These are phyloP conservation scores for Articulospora tetracladia DNA, from an alignment of 495 filamentous ascomycete genomes.

Conservation along the genomic window DNA sequence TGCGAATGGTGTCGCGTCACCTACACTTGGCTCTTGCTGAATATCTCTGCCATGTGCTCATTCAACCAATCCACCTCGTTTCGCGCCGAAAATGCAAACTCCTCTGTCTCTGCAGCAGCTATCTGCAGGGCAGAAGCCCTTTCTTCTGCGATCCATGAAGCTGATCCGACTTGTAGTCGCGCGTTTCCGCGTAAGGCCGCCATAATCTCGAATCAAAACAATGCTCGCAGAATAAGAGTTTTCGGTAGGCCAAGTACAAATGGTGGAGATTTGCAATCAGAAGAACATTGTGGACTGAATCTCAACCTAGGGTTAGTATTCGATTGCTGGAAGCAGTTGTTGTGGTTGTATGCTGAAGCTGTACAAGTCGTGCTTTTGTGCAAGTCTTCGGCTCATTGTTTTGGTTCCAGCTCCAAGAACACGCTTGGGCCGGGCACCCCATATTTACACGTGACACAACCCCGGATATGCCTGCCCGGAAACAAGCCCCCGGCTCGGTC, in stretches of 20 bases:
- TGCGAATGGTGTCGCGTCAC: constrained; percentile 43
- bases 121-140: constrained; percentile 43
- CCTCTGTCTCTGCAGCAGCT: constrained; percentile 68
- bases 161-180: constrained; percentile 51
- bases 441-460: not conserved
- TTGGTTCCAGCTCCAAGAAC: constrained; percentile 22
- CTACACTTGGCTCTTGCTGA: constrained; percentile 71
- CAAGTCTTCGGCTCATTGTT: constrained; percentile 20
- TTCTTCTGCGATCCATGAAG: constrained; percentile 51
- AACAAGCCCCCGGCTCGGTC: not conserved
- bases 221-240: constrained; percentile 18
- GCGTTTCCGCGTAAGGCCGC: constrained; percentile 40
- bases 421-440: not conserved
- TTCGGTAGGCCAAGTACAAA: not conserved
- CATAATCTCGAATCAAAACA: constrained; percentile 39
- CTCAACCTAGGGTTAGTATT: constrained; percentile 8
- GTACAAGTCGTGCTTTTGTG: constrained; percentile 2
- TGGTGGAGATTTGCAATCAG: constrained; percentile 7
- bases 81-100: constrained; percentile 81
- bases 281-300: constrained; percentile 17
- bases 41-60: constrained; percentile 94
- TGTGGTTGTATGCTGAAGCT: constrained; percentile 13
- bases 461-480: not conserved
- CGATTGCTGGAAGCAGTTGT: constrained; percentile 13
- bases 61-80: constrained; percentile 96